phyloP scores from a whole-genome alignment of 306 rosid genomes.

The Dalbergia cultrata region DNA sequence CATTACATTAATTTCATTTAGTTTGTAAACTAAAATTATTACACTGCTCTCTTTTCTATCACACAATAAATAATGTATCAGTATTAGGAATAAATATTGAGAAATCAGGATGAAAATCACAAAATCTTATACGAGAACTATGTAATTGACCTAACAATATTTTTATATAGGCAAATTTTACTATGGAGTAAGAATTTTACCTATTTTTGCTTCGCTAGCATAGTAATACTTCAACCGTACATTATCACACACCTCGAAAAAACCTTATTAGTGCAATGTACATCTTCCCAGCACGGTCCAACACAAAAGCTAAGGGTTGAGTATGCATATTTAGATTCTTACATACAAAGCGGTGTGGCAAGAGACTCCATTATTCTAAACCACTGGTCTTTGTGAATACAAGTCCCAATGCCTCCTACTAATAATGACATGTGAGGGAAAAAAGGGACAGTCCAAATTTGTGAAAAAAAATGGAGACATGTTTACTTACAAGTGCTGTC shows the following conservation, averaged over 20 bases:
- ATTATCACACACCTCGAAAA: not conserved
- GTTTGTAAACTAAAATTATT: too few relatives aligned
- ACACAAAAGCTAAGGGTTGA: not conserved
- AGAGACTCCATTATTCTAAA: not conserved
- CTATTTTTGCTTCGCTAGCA: too few relatives aligned
- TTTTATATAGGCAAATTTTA: too few relatives aligned
- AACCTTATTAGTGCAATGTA: not conserved
- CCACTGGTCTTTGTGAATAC: not conserved
- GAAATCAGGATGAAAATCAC: too few relatives aligned
- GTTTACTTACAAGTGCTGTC: not conserved
- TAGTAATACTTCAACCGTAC: too few relatives aligned
- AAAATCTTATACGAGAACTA: too few relatives aligned
- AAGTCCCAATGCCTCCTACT: conserved; percentile 8
- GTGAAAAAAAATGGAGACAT: not conserved
- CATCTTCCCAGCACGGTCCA: not conserved
- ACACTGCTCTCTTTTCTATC: too few relatives aligned
- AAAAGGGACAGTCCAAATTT: not conserved
- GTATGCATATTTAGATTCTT: not conserved
- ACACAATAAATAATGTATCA: too few relatives aligned
- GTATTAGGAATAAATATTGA: too few relatives aligned
- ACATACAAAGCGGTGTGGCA: not conserved
- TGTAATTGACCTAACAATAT: too few relatives aligned
- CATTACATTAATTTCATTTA: too few relatives aligned
- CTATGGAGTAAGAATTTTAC: too few relatives aligned
- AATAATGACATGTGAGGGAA: not conserved